phyloP scores from a whole-genome alignment of 148 eudicot genomes.

The Rheum nobile region DNA sequence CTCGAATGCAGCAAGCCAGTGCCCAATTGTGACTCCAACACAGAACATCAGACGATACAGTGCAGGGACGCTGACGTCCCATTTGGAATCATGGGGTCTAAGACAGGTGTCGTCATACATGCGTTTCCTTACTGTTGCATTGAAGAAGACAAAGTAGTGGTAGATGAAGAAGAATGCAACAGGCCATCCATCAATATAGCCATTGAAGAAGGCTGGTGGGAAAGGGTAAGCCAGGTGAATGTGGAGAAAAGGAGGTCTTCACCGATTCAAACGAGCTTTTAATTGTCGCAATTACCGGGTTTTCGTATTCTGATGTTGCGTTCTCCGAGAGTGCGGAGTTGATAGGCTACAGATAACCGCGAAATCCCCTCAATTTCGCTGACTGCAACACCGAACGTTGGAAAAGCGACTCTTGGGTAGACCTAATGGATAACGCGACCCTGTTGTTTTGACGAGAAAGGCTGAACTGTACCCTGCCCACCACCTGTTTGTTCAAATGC shows the following conservation, averaged over 20 bases:
- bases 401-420: conserved; percentile 8
- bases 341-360: conserved; percentile 17
- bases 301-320: conserved; percentile 21
- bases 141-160: conserved; percentile 76
- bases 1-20: conserved; percentile 88
- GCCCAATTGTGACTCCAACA: conserved; percentile 45
- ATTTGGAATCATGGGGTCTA: conserved; percentile 66
- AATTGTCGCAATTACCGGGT: conserved; percentile 14
- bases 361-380: conserved; percentile 7
- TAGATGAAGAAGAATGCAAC: conserved; percentile 67
- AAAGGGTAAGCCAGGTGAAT: conserved; percentile 74
- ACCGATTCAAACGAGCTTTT: conserved; percentile 28
- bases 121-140: conserved; percentile 59
- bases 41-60: conserved; percentile 39
- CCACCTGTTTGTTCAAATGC: conserved; percentile 71
- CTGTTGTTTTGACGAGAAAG: conserved; percentile 7
- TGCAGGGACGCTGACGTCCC: conserved; percentile 54
- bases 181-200: conserved; percentile 91
- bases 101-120: conserved; percentile 55
- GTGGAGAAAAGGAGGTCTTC: conserved; percentile 34
- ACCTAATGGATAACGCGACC: background rate
- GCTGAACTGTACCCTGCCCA: conserved; percentile 9
- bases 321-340: conserved; percentile 29
- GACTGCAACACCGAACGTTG: background rate
- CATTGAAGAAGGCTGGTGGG: conserved; percentile 80